A percentile compares a stretch with the other conserved stretches of the same genome.
phyloP scores from a whole-genome alignment of 139 green algal species.

The Volvox africanus region DNA sequence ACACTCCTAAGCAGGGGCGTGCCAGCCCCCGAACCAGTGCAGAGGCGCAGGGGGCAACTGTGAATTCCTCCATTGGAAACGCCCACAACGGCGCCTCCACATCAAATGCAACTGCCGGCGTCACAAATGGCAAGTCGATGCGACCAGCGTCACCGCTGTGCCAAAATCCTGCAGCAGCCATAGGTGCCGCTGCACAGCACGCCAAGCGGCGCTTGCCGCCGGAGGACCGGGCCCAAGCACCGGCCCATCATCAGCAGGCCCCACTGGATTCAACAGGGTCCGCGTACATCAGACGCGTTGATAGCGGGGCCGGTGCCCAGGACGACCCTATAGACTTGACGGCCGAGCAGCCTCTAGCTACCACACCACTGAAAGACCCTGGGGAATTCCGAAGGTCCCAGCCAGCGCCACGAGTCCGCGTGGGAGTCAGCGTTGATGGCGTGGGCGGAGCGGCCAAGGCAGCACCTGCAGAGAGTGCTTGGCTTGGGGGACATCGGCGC shows the following conservation, averaged over 20 bases:
- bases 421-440: neutral
- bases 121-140: neutral
- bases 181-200: neutral
- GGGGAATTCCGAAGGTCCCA: neutral
- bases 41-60: neutral
- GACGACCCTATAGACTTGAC: slow-evolving; percentile 46
- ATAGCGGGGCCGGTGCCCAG: neutral
- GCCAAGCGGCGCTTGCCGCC: neutral
- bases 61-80: neutral
- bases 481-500: neutral
- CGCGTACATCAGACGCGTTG: neutral
- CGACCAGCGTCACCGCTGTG: neutral
- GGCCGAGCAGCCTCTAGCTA: neutral
- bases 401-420: neutral
- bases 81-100: neutral
- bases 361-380: neutral
- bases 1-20: neutral
- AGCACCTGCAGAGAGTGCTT: neutral
- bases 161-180: neutral
- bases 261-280: no score
- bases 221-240: neutral
- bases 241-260: no score
- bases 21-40: neutral
- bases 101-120: neutral
- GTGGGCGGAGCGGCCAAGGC: neutral